Evolutionary conservation across 352 stramenopile species (phyloP), one percentile per base, ranked within the genome.

Genomic region (Phytopythium montanum): DNA sequence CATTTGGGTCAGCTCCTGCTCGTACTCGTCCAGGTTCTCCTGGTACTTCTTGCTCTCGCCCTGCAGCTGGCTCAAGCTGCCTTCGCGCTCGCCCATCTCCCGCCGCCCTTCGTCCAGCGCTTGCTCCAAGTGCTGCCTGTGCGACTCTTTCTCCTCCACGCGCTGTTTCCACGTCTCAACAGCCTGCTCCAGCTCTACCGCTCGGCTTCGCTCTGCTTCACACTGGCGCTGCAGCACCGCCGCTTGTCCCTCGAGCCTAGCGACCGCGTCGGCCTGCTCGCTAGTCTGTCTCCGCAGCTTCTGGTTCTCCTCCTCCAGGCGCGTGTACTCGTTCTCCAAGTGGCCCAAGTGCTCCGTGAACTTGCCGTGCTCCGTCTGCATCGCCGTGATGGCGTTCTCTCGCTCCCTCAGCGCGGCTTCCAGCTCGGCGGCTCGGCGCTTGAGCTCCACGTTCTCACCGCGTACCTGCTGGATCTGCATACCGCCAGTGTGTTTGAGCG

Each of bases 391-490:
- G 2, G 62, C 61, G 8, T 50, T 54, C 21, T 88, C 76, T 4
- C 74, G 71, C 39, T 87, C 68, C 26, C 76, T 75, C 4, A 83
- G 36, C 8, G 70, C 69, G 6, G 50, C 67, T 34, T 93, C 81
- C 16, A 89, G 44, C n/a, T 89, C 73, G 6, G 65, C 14, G 25
- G 78, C 77, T 13, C 71, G 64, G 29, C 76, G 72, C 52, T 72
- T 73, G 31, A 90, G 55, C 70, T 83, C 73, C 0, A 66, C 53
- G 8, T 88, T 72, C 42, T 88, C 75, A 9, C 52, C 60, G 5
- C 69, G 76, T 18, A 91, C 50, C 44, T 84, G 69, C 29, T 84
- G 58, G 48, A 85, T 79, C 60, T 90, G 68, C 33, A 75, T 70
- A 0, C 81, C 78, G 2, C 75, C 79, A 23, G 83, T 70, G 42